These are phyloP conservation scores for Apiospora rasikravindrae DNA, from an alignment of 2,329 filamentous ascomycete species.

Conservation along the genomic window DNA sequence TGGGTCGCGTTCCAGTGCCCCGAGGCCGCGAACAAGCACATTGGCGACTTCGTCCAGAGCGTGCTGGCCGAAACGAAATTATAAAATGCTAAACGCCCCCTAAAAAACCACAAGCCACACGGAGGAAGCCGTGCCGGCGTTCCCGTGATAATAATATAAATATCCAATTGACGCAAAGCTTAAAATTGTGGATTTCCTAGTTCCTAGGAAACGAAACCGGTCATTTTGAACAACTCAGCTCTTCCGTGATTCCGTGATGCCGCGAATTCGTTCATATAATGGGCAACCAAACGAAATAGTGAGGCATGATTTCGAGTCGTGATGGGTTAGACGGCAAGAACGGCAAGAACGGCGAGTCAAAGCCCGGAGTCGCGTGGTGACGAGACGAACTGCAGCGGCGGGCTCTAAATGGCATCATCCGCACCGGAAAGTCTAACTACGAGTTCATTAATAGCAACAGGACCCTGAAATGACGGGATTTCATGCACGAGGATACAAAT, in stretches of 20 bases:
- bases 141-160: not conserved
- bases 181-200: not conserved
- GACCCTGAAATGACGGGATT: not conserved
- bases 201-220: no score
- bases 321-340: not conserved
- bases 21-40: slow-evolving; percentile 70
- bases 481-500: not conserved
- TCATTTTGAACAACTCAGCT: not conserved
- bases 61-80: not conserved
- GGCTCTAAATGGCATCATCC: slow-evolving; percentile 13
- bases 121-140: not conserved
- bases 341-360: not conserved
- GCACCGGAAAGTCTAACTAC: not conserved
- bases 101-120: not conserved
- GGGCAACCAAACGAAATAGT: not conserved
- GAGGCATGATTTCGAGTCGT: not conserved
- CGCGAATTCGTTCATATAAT: not conserved
- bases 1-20: slow-evolving; percentile 83
- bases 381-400: not conserved
- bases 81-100: no score
- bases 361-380: not conserved
- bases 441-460: slow-evolving; percentile 3
- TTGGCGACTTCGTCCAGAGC: slow-evolving; percentile 61
- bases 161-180: not conserved
- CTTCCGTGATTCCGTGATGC: not conserved